phyloP scores from a whole-genome alignment of 2,329 filamentous ascomycete species.

The Calonectria leucothoes region DNA sequence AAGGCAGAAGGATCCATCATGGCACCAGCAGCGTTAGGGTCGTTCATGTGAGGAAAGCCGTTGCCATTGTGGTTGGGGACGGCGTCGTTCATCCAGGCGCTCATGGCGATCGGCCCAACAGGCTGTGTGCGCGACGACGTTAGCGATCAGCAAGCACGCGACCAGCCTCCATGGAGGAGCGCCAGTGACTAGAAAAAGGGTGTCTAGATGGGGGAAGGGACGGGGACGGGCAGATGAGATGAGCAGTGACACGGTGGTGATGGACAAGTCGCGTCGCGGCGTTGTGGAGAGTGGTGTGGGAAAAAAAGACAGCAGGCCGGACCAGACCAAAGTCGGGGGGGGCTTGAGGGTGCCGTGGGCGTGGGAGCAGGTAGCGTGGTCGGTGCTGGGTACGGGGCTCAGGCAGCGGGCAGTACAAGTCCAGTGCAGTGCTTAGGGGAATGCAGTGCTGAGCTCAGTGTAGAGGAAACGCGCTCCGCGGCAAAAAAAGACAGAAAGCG shows the following conservation, averaged over 20 bases:
- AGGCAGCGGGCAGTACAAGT: slow-evolving; percentile 23
- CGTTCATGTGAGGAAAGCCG: slow-evolving; percentile 73
- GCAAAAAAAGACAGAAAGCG: slow-evolving; percentile 27
- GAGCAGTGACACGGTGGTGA: slow-evolving; percentile 61
- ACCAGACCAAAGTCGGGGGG: slow-evolving; percentile 37
- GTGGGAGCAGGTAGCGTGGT: slow-evolving; percentile 16
- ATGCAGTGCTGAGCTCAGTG: slow-evolving; percentile 2
- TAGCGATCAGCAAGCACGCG: slow-evolving; percentile 55
- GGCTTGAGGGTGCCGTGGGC: slow-evolving; percentile 22
- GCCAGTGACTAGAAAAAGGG: slow-evolving; percentile 42
- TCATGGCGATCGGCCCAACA: slow-evolving; percentile 69
- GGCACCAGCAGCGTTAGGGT: slow-evolving; percentile 65
- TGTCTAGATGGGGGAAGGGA: slow-evolving; percentile 54
- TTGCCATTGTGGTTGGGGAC: slow-evolving; percentile 78
- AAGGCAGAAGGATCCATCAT: slow-evolving; percentile 77
- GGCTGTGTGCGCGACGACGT: slow-evolving; percentile 56
- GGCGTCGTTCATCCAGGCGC: slow-evolving; percentile 79
- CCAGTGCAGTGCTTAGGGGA: slow-evolving; percentile 4
- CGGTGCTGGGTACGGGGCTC: slow-evolving; percentile 11
- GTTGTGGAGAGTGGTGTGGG: slow-evolving; percentile 53
- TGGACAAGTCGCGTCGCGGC: slow-evolving; percentile 57
- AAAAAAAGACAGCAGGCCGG: slow-evolving; percentile 38
- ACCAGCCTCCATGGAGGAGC: slow-evolving; percentile 54
- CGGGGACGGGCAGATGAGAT: slow-evolving; percentile 51
- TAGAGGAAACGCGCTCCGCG: slow-evolving; percentile 34